Evolutionary conservation across 2,329 filamentous ascomycete species (phyloP).

Genomic region (Diplocarpon rosae): DNA sequence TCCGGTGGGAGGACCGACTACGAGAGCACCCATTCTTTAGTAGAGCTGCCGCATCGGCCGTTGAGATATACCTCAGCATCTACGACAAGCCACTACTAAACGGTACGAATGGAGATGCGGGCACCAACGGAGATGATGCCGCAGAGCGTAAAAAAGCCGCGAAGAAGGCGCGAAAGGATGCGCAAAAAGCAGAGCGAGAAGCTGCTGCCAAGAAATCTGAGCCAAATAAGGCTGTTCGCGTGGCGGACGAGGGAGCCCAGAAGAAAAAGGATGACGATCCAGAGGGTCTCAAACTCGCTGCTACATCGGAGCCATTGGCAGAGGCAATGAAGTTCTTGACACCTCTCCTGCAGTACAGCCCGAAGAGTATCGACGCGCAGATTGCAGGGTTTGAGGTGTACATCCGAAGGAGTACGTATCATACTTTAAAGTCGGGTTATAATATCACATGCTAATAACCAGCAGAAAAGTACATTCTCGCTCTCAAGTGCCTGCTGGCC

Average conservation of each 20-base stretch:
- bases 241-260: conserved; percentile 44
- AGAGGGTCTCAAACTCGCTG: conserved; percentile 65
- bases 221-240: conserved; percentile 60
- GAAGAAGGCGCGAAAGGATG: conserved; percentile 83
- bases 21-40: conserved; percentile 91
- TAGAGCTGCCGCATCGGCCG: conserved; percentile 68
- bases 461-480: conserved; percentile 75
- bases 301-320: conserved; percentile 71
- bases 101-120: conserved; percentile 46
- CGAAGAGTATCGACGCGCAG: conserved; percentile 72
- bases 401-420: conserved; percentile 63
- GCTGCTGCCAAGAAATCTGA: conserved; percentile 76
- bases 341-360: conserved; percentile 72
- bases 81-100: conserved; percentile 63
- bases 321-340: conserved; percentile 80
- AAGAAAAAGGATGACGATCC: conserved; percentile 92
- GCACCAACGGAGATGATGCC: conserved; percentile 39
- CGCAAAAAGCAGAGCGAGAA: conserved; percentile 61
- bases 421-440: background rate
- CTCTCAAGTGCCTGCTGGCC: conserved; percentile 73
- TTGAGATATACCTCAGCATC: conserved; percentile 69
- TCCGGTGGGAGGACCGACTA: conserved; percentile 87
- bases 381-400: conserved; percentile 84
- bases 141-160: conserved; percentile 74
- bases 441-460: conserved; percentile 20